Evolutionary conservation across 1,139 yeast genomes (phyloP), one percentile per base, ranked within the genome.

Genomic region (Suhomyces maxii): DNA sequence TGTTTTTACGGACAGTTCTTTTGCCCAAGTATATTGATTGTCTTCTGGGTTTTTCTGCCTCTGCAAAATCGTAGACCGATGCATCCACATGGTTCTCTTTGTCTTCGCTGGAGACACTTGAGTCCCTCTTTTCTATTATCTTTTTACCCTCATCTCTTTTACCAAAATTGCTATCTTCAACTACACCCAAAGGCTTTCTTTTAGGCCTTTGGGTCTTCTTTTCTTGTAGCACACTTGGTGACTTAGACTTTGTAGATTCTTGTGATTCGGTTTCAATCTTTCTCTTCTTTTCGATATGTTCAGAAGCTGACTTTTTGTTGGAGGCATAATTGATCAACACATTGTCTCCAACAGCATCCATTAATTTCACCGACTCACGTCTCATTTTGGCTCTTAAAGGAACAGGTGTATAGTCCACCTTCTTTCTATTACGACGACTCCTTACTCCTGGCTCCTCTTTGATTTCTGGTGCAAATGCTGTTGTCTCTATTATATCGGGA

Each of bases 331-430:
- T 53, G 84, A 83, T 47, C 74, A 64, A 53, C 7, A 61, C 67
- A 41, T 63, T 55, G 12, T 59, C 64, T 6, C 64, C 64, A 3
- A 69, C 70, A 1, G 90, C 90, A 60, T 83, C 86, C 8, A 79
- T 79, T 40, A 84, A 67, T 52, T 75, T 73, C 34, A 72, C 85
- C 0, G 85, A 75, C 36, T 84, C 83, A 53, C 96, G 72, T 58
- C 96, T 76, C 83, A 86, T 77, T 57, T 87, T 88, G 12, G 77
- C 79, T 34, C 85, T 72, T 45, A 86, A 62, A 0, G 91, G 82
- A 0, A 93, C 89, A 32, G 84, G 75, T 12, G 83, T 82, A 58
- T 88, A 89, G 59, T 83, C 83, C 7, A 88, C 81, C 8, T 78
- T 73, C 53, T 76, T 77, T 4, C 82, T 73, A 36, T 79, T 63